Percentiles rank a stretch among this genome's conserved stretches.
phyloP scores from a whole-genome alignment of 1,284 basidiomycete species.

The Papiliotrema nemorosa region DNA sequence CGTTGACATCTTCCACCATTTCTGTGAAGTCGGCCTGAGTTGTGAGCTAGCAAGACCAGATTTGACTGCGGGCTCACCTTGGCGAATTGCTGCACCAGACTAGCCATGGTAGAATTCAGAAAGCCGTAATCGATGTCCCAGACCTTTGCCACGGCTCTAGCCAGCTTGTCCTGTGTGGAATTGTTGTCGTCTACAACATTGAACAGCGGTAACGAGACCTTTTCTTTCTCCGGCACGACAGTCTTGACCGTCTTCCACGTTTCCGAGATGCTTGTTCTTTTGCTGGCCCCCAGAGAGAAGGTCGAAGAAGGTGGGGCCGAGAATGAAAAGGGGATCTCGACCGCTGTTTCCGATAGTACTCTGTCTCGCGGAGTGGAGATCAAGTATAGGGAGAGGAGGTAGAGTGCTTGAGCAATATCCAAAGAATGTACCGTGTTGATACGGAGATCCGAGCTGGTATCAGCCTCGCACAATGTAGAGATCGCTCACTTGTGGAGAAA shows the following conservation, averaged over 20 bases:
- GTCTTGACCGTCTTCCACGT: conserved; percentile 34
- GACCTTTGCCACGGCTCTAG: conserved; percentile 64
- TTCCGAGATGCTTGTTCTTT: conserved; percentile 26
- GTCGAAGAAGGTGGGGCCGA: conserved; percentile 13
- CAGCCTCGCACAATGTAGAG: background rate
- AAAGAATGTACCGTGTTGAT: conserved; percentile 74
- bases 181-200: conserved; percentile 80
- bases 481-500: conserved; percentile 60
- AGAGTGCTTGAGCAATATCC: conserved; percentile 70
- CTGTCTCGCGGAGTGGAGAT: conserved; percentile 20
- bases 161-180: conserved; percentile 70
- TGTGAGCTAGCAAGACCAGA: background rate
- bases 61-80: conserved; percentile 18
- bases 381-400: conserved; percentile 55
- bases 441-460: conserved; percentile 57
- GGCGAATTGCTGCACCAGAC: conserved; percentile 48
- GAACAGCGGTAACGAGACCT: conserved; percentile 70
- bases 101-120: conserved; percentile 67
- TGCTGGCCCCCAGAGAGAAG: conserved; percentile 12
- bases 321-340: conserved; percentile 59
- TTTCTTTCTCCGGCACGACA: conserved; percentile 56
- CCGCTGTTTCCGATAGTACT: conserved; percentile 56
- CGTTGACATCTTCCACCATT: conserved; percentile 79
- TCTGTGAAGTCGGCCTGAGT: conserved; percentile 60
- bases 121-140: conserved; percentile 85